Evolutionary conservation across 371 early-diverging fungal species (phyloP).

Genomic region (Nematocida parisii): DNA sequence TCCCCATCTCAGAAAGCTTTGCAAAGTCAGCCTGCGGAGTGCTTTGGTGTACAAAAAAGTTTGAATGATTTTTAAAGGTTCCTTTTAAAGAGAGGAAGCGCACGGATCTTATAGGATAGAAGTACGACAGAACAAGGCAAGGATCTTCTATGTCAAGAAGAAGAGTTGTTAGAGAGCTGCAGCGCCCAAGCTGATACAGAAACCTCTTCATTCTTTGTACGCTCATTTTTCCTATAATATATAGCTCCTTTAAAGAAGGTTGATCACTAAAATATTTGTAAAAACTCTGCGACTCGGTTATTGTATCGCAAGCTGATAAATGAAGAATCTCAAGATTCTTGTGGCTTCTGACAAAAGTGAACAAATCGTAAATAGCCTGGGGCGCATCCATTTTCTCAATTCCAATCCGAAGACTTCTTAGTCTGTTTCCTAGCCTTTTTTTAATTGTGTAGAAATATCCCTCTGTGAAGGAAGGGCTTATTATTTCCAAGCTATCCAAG

Average conservation of each 20-base stretch:
- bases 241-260: conserved; percentile 51
- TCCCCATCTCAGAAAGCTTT: conserved; percentile 25
- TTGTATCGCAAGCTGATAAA: conserved; percentile 47
- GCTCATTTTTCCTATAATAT: conserved; percentile 50
- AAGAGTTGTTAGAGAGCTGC: conserved; percentile 22
- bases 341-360: conserved; percentile 56
- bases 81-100: conserved; percentile 37
- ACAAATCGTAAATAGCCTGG: conserved; percentile 56
- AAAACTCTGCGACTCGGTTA: conserved; percentile 59
- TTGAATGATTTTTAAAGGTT: conserved; percentile 16
- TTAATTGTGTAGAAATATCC: conserved; percentile 59
- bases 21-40: conserved; percentile 6
- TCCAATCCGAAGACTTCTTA: conserved; percentile 48
- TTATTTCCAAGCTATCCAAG: conserved; percentile 46
- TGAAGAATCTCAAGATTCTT: conserved; percentile 43
- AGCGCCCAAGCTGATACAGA: conserved; percentile 54
- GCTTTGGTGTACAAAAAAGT: not conserved
- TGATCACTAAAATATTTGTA: conserved; percentile 58
- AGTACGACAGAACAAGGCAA: conserved; percentile 34
- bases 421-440: conserved; percentile 53
- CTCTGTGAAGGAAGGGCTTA: conserved; percentile 51
- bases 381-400: conserved; percentile 58
- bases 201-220: conserved; percentile 54
- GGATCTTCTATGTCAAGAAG: conserved; percentile 56
- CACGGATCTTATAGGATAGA: conserved; percentile 30